Evolutionary conservation across 441 rosid species (phyloP).

Genomic region (Geranium incanum): DNA sequence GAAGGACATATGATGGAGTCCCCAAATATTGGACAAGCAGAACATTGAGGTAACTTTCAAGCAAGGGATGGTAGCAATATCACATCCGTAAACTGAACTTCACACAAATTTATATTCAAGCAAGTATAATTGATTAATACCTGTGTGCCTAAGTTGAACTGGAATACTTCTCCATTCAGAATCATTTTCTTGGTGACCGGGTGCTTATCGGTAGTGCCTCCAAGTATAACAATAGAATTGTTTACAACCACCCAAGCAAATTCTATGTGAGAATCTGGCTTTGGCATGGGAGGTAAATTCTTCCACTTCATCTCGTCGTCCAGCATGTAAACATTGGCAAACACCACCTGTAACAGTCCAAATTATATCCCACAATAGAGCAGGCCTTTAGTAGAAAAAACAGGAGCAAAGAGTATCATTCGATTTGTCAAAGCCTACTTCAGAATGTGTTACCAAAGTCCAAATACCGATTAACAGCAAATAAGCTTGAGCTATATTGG

Average conservation of each 20-base stretch:
- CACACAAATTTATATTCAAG: not conserved
- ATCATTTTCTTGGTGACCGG: constrained; percentile 84
- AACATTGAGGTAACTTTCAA: not conserved
- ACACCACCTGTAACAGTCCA: constrained; percentile 57
- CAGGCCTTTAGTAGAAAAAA: not conserved
- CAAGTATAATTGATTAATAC: constrained; percentile 27
- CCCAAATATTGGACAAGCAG: too few species aligned
- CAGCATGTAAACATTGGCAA: constrained; percentile 72
- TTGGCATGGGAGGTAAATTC: constrained; percentile 69
- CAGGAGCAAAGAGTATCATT: not conserved
- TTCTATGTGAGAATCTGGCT: constrained; percentile 89
- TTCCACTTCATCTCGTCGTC: constrained; percentile 91
- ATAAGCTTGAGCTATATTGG: too few species aligned
- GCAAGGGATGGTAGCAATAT: too few species aligned
- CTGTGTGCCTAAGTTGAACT: constrained; percentile 60
- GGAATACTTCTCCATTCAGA: constrained; percentile 74
- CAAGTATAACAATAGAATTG: constrained; percentile 69
- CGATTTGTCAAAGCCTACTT: too few species aligned
- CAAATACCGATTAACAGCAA: too few species aligned
- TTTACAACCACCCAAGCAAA: constrained; percentile 84
- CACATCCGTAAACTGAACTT: not conserved
- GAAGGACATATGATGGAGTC: too few species aligned
- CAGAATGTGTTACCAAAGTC: too few species aligned
- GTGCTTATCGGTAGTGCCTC: constrained; percentile 96
- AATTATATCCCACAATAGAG: constrained; percentile 7